Base-by-base conservation (phyloP, 306 rosid genomes). In the Corylus heterophylla region DNA sequence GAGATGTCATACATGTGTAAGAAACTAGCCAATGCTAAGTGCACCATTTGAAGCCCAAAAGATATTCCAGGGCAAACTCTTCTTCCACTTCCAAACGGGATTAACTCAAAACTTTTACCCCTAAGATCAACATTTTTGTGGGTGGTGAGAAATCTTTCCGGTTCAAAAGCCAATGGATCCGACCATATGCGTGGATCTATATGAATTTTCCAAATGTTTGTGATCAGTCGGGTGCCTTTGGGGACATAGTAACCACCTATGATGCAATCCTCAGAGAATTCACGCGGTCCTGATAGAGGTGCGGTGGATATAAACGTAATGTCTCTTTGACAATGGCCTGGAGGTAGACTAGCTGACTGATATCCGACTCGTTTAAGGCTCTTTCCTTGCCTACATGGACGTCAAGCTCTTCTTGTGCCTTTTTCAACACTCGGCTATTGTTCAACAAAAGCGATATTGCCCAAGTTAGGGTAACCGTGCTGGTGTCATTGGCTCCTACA, bases 41-140 rank as follows among this genome's bases (percentile, higher is more conserved):
- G 52, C n/a, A 80, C 74, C 85, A 88, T 75, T 35, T 84, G 88
- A 68, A 92, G 78, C 1, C 79, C 88, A 47, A 85, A 73, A 3
- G 69, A 35, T 0, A 76, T 49, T 8, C 90, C 94, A 13, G 92
- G 92, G 25, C 94, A 90, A 0, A 54, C 5, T 77, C 97, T 88
- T 80, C 97, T 83, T 5, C 97, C 97, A 5, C 83, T 48, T 0
- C 92, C 91, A 71, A 92, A 88, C 0, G 94, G 97, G 45, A 87
- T 76, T 0, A 90, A 66, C 77, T 84, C 88, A 17, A 82, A 88
- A 62, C 81, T 76, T 8, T 78, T 74, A 16, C 92, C 92, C 66
- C 63, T 82, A 0, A 87, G 83, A 72, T 92, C 90, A 12, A 87
- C 55, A 42, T 48, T 59, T 39, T 84, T 87, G 20, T 92, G 89